Evolutionary conservation across 768 basidiomycete species (phyloP), one percentile per base, ranked within the genome.

Genomic region (Mycena amicta): DNA sequence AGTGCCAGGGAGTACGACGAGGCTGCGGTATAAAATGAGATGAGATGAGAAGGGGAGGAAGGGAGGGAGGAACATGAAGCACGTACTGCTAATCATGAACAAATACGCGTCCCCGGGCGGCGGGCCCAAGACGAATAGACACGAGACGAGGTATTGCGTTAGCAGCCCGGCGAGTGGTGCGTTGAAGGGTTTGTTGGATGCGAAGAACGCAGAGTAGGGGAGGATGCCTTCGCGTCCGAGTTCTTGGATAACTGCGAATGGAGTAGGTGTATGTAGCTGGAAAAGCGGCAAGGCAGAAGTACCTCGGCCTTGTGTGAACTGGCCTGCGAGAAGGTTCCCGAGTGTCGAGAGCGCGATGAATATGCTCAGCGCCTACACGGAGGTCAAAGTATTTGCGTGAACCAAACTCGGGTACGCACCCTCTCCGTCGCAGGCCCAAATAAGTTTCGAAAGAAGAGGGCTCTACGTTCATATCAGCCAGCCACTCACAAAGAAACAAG

Each of bases 51-150:
- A n/a, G 26, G 41, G 31, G 18, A 6, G 30, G 25, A 6, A 47
- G 30, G 46, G 16, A 22, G 22, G 11, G 30, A 23, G 52, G 18
- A 15, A 12, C 46, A 22, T 13, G 49, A 28, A 2, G 18, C 22
- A 69, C 87, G 60, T 52, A 87, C 89, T 67, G 65, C 83, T 88
- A 55, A 89, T 77, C 64, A 86, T 77, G 70, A 92, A 90, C 28
- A 84, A 76, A 66, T 89, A 92, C 0, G 87, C 88, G 62, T 92
- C 90, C 2, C 91, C 89, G 0, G 87, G 80, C 0, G 90, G 90
- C 0, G 86, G 77, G 1, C 77, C 76, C 5, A 84, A 63, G 47
- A 88, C 74, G 55, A 88, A 74, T 12, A 79, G 62, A 22, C 82
- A 78, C 0, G 87, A 88, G 16, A 89, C 66, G 4, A 83, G 20